phyloP scores from a whole-genome alignment of 140 eudicot genomes.

The Bidens hawaiensis region DNA sequence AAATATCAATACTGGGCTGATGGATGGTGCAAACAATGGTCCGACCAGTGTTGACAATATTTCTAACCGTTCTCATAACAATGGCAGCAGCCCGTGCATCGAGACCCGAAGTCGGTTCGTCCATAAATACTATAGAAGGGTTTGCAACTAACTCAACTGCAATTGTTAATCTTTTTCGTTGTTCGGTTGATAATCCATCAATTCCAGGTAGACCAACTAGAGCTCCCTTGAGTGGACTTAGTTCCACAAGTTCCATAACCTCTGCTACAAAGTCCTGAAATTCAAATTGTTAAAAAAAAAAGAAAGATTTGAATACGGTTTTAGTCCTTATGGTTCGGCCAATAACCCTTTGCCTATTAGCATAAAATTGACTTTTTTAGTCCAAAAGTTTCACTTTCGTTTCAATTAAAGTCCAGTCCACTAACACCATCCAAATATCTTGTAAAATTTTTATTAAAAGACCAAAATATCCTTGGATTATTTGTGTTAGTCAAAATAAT shows the following conservation, averaged over 20 bases:
- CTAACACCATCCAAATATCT: too few relatives aligned
- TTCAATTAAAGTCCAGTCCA: too few relatives aligned
- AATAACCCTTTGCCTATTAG: too few relatives aligned
- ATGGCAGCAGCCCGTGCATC: slow-evolving; percentile 98
- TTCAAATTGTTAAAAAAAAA: background rate
- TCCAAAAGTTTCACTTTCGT: too few relatives aligned
- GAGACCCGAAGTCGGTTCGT: slow-evolving; percentile 90
- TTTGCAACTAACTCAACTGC: slow-evolving; percentile 92
- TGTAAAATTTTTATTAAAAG: too few relatives aligned
- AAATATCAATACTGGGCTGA: slow-evolving; percentile 90
- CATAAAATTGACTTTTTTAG: too few relatives aligned
- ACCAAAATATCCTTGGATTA: too few relatives aligned
- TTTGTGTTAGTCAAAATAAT: too few relatives aligned
- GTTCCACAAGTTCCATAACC: slow-evolving; percentile 85
- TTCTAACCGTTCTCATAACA: slow-evolving; percentile 93
- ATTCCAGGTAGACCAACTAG: slow-evolving; percentile 84
- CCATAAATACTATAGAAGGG: slow-evolving; percentile 94
- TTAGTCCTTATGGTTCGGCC: too few relatives aligned
- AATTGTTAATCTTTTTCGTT: slow-evolving; percentile 81
- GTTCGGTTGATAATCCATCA: slow-evolving; percentile 84
- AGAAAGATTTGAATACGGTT: too few relatives aligned
- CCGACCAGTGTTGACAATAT: slow-evolving; percentile 85
- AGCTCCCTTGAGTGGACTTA: slow-evolving; percentile 55
- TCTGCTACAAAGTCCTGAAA: slow-evolving; percentile 76
- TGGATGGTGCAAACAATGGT: slow-evolving; percentile 95